A percentile compares a stretch with the other conserved stretches of the same genome.
These are phyloP conservation scores for Picochlorum sp. DNA, from an alignment of 139 green algal species.

Conservation along the genomic window DNA sequence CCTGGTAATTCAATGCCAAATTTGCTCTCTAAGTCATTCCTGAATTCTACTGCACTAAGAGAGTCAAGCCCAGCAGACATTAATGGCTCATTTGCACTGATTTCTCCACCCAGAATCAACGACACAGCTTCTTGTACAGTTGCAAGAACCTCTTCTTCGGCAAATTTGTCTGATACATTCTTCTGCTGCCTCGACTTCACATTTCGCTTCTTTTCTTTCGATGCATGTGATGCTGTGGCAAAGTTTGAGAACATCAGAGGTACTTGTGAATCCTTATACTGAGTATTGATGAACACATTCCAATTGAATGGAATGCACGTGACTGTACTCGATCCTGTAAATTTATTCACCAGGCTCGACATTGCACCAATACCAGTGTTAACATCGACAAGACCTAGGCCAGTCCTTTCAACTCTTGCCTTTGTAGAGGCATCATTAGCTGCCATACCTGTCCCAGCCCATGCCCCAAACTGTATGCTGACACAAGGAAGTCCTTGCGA, in stretches of 20 bases:
- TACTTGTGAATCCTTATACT: slow-evolving; percentile 9
- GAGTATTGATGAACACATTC: slow-evolving; percentile 23
- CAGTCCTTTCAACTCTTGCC: slow-evolving; percentile 51
- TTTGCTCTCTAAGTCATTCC: slow-evolving; percentile 50
- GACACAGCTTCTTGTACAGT: slow-evolving; percentile 19
- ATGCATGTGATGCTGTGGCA: background rate
- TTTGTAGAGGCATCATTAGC: slow-evolving; percentile 20
- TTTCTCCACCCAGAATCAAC: slow-evolving; percentile 13
- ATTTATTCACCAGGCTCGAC: slow-evolving; percentile 10
- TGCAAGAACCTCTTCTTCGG: slow-evolving; percentile 9
- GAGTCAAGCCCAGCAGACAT: slow-evolving; percentile 57
- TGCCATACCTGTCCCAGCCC: slow-evolving; percentile 44
- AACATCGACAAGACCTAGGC: slow-evolving; percentile 43
- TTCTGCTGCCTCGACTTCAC: background rate
- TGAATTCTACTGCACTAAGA: slow-evolving; percentile 66
- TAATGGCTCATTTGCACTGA: slow-evolving; percentile 20
- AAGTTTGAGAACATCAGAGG: slow-evolving; percentile 22
- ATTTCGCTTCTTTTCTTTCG: background rate
- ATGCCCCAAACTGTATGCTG: slow-evolving; percentile 47
- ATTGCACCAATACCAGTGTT: slow-evolving; percentile 23
- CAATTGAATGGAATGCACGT: slow-evolving; percentile 36
- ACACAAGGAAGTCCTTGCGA: slow-evolving; percentile 13
- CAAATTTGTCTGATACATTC: background rate
- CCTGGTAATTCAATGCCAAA: slow-evolving; percentile 58
- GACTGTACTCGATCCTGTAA: background rate